Percentiles rank a stretch among this genome's conserved stretches.
Evolutionary conservation across 1,139 yeast genomes (phyloP).

Genomic region (Wickerhamomyces sp.): DNA sequence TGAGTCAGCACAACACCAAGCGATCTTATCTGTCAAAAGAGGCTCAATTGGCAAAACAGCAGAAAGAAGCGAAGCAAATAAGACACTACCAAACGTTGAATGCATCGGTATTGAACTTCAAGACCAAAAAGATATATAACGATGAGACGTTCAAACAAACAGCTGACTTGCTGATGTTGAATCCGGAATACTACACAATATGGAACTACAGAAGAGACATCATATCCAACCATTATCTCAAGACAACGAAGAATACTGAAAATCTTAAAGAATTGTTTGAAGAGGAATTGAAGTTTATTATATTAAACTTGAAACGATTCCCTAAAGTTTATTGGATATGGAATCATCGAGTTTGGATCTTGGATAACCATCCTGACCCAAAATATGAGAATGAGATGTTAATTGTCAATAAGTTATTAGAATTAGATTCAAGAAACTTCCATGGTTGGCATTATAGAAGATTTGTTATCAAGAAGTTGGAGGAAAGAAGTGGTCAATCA

Average conservation of each 20-base stretch:
- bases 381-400: constrained; percentile 68
- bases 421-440: constrained; percentile 74
- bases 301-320: constrained; percentile 51
- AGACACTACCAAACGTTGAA: constrained; percentile 46
- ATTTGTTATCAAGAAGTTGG: constrained; percentile 53
- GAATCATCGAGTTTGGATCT: constrained; percentile 88
- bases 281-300: constrained; percentile 57
- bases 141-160: constrained; percentile 46
- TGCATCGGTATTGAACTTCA: constrained; percentile 35
- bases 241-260: constrained; percentile 2
- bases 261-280: constrained; percentile 35
- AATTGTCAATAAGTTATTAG: constrained; percentile 63
- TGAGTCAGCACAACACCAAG: constrained; percentile 61
- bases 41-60: constrained; percentile 47
- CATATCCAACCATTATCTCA: constrained; percentile 31
- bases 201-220: constrained; percentile 91
- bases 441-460: constrained; percentile 97
- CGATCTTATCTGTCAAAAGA: constrained; percentile 55
- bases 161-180: constrained; percentile 51
- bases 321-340: constrained; percentile 98
- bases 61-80: constrained; percentile 51
- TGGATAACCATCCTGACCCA: constrained; percentile 48
- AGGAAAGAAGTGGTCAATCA: constrained; percentile 28
- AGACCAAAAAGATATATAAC: constrained; percentile 31
- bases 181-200: constrained; percentile 84